A percentile compares a stretch with the other conserved stretches of the same genome.
These are phyloP conservation scores for Wickerhamiella dianesei DNA, from an alignment of 805 yeast species.

Conservation along the genomic window DNA sequence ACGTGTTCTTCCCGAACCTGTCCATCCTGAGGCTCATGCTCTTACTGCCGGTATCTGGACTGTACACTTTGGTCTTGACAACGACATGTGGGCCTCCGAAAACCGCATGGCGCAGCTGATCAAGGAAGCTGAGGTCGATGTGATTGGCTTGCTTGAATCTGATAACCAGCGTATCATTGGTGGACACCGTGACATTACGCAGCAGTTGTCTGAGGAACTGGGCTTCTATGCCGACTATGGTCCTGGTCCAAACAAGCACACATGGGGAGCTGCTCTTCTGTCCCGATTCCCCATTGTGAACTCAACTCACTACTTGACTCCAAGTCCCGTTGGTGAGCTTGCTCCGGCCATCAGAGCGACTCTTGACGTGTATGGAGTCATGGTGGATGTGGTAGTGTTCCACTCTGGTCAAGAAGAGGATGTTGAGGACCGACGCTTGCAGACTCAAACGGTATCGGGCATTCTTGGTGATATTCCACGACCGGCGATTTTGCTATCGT, in stretches of 20 bases:
- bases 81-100: constrained; percentile 96
- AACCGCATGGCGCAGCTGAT: constrained; percentile 75
- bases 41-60: constrained; percentile 98
- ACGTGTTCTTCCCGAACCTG: constrained; percentile 44
- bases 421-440: constrained; percentile 80
- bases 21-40: constrained; percentile 50
- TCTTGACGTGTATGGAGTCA: constrained; percentile 73
- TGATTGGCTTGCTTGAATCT: constrained; percentile 78
- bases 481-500: constrained; percentile 80
- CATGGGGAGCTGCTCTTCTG: constrained; percentile 91
- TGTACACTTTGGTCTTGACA: constrained; percentile 91
- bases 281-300: constrained; percentile 88
- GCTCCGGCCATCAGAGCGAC: constrained; percentile 99
- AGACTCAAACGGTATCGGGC: constrained; percentile 58
- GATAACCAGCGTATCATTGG: constrained; percentile 90
- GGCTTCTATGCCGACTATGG: constrained; percentile 95
- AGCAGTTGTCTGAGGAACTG: constrained; percentile 77
- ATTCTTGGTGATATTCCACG: constrained; percentile 66
- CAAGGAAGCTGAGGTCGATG: constrained; percentile 76
- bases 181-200: constrained; percentile 92
- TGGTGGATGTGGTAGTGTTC: constrained; percentile 88
- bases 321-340: constrained; percentile 94
- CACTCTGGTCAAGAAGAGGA: constrained; percentile 98
- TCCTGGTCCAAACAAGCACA: constrained; percentile 95
- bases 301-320: constrained; percentile 82